Percentiles rank a stretch among this genome's conserved stretches.
phyloP scores from a whole-genome alignment of 768 basidiomycete genomes.

The Kwoniella pini region DNA sequence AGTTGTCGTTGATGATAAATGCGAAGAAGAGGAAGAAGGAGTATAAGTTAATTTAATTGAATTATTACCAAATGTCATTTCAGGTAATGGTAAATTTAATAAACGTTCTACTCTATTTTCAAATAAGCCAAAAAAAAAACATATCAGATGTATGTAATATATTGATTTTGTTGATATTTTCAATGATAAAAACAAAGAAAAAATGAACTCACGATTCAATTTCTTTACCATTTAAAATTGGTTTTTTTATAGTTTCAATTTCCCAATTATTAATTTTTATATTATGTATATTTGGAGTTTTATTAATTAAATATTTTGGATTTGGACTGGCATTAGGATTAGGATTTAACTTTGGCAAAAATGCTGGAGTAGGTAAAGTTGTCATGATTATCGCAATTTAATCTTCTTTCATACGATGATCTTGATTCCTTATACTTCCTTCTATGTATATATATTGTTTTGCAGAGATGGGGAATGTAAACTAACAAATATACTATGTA shows the following conservation, averaged over 20 bases:
- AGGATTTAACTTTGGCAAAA: background rate
- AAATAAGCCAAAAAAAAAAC: too few relatives aligned
- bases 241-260: constrained; percentile 50
- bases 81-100: constrained; percentile 76
- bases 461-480: too few relatives aligned
- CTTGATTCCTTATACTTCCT: too few relatives aligned
- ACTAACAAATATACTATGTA: too few relatives aligned
- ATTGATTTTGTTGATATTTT: background rate
- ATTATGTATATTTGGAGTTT: constrained; percentile 10
- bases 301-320: background rate
- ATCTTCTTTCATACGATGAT: too few relatives aligned
- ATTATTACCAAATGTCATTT: constrained; percentile 96
- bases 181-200: background rate
- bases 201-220: constrained; percentile 60
- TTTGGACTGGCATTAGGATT: background rate
- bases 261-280: constrained; percentile 55
- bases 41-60: constrained; percentile 67
- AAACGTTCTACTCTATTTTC: constrained; percentile 40
- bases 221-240: constrained; percentile 63
- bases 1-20: background rate
- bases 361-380: background rate
- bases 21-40: constrained; percentile 8
- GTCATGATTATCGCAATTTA: background rate
- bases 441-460: too few relatives aligned
- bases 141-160: too few relatives aligned